A percentile compares a stretch with the other conserved stretches of the same genome.
These are phyloP conservation scores for Thecaphora thlaspeos DNA, from an alignment of 1,284 basidiomycete genomes.

Conservation along the genomic window DNA sequence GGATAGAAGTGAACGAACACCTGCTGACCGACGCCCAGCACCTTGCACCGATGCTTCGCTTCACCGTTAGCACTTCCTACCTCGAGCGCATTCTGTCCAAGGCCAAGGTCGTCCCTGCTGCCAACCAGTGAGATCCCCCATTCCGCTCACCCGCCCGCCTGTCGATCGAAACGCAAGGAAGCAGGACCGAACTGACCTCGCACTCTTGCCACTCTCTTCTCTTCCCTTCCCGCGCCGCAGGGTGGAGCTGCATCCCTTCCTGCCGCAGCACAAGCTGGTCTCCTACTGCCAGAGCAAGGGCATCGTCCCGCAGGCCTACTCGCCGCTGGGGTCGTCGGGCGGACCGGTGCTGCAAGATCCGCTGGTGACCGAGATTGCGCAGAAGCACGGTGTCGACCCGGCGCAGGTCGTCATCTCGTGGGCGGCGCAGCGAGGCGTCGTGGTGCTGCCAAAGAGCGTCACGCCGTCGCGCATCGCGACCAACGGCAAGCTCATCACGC, in stretches of 20 bases:
- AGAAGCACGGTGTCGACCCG: conserved; percentile 27
- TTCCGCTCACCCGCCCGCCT: no score
- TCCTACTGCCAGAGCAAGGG: conserved; percentile 63
- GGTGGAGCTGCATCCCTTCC: conserved; percentile 42
- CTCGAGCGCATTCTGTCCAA: conserved; percentile 61
- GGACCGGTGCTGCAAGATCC: conserved; percentile 30
- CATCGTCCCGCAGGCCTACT: conserved; percentile 39
- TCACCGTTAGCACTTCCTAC: conserved; percentile 28
- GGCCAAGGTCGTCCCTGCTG: conserved; percentile 69
- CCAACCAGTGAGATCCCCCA: conserved; percentile 68
- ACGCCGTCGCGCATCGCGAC: conserved; percentile 43
- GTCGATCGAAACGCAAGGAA: no score
- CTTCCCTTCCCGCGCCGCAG: not conserved
- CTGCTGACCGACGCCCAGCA: no score
- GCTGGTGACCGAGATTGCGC: conserved; percentile 36
- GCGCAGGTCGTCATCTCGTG: conserved; percentile 45
- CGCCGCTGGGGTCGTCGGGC: conserved; percentile 40
- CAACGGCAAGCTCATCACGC: conserved; percentile 33
- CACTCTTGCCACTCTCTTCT: no score
- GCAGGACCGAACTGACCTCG: no score
- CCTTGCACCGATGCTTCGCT: no score
- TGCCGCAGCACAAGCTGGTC: conserved; percentile 76
- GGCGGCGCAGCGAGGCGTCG: conserved; percentile 37
- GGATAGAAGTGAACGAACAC: no score
- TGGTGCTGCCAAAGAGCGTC: conserved; percentile 41